These are phyloP conservation scores for Syzygium grande DNA, from an alignment of 345 rosid species.

Conservation along the genomic window DNA sequence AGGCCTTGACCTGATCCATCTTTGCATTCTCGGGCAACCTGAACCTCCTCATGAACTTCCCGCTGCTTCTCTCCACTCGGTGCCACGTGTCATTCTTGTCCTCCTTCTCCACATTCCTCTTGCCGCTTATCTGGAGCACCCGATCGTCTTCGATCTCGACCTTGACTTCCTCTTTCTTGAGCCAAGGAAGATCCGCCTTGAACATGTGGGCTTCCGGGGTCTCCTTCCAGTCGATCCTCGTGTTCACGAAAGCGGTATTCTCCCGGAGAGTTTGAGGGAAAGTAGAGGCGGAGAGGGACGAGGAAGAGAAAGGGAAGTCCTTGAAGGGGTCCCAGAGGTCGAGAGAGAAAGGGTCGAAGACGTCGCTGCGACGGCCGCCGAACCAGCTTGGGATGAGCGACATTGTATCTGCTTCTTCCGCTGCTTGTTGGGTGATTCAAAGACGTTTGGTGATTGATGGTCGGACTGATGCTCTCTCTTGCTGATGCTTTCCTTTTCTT, in stretches of 20 bases:
- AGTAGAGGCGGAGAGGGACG: background rate
- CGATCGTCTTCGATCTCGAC: conserved; percentile 14
- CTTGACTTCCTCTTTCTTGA: conserved; percentile 15
- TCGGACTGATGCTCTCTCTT: background rate
- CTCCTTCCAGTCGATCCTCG: conserved; percentile 16
- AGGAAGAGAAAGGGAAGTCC: background rate
- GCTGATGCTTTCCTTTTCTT: background rate
- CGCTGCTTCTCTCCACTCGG: conserved; percentile 14
- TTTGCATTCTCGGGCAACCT: conserved; percentile 10
- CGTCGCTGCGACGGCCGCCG: conserved; percentile 3
- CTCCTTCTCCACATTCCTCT: conserved; percentile 13
- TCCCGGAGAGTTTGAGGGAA: background rate
- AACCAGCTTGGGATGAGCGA: conserved; percentile 13
- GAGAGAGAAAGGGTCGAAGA: conserved; percentile 17
- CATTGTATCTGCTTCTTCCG: background rate
- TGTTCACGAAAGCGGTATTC: background rate
- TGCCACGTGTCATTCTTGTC: conserved; percentile 19
- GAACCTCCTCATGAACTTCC: conserved; percentile 17
- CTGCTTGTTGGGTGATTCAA: background rate
- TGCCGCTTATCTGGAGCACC: conserved; percentile 17
- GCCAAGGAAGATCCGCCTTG: conserved; percentile 16
- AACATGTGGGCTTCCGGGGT: conserved; percentile 16
- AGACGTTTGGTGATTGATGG: fast-evolving
- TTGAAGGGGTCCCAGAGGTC: conserved; percentile 16
- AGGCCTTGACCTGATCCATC: conserved; percentile 8